Conservation (phyloP, 129 eudicot genomes). For the Flaveria brownii region DNA sequence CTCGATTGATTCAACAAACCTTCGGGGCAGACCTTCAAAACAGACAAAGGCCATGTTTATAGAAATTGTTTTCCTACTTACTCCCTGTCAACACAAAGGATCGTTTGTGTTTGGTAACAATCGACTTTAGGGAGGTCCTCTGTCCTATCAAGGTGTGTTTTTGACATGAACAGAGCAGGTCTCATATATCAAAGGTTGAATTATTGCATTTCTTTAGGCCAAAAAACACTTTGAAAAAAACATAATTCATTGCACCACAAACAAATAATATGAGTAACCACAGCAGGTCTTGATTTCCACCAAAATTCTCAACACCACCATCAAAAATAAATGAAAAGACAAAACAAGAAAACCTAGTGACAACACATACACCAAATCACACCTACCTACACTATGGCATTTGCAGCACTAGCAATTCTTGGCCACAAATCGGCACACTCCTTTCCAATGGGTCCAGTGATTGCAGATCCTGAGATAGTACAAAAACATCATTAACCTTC, state of each 20-base stretch:
- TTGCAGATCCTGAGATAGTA: conserved; percentile 64
- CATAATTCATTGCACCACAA: background rate
- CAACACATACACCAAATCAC: background rate
- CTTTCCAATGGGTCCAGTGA: conserved; percentile 87
- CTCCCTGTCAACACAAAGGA: no score
- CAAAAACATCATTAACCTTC: background rate
- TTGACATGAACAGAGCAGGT: no score
- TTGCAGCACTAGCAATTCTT: conserved; percentile 84
- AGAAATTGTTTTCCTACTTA: no score
- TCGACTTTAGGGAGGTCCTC: no score
- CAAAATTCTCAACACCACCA: conserved; percentile 14
- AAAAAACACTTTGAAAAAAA: no score
- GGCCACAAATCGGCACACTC: conserved; percentile 97
- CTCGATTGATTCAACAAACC: no score
- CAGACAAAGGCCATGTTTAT: no score
- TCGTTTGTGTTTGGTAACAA: no score
- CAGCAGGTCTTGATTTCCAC: background rate
- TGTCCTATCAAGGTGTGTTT: no score
- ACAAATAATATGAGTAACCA: background rate
- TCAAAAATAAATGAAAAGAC: background rate
- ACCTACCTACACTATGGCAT: conserved; percentile 70
- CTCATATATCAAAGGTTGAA: no score
- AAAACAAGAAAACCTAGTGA: background rate
- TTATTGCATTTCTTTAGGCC: no score
- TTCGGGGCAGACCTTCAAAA: no score